Base-by-base conservation (phyloP, 345 rosid genomes). In the Populus alba region DNA sequence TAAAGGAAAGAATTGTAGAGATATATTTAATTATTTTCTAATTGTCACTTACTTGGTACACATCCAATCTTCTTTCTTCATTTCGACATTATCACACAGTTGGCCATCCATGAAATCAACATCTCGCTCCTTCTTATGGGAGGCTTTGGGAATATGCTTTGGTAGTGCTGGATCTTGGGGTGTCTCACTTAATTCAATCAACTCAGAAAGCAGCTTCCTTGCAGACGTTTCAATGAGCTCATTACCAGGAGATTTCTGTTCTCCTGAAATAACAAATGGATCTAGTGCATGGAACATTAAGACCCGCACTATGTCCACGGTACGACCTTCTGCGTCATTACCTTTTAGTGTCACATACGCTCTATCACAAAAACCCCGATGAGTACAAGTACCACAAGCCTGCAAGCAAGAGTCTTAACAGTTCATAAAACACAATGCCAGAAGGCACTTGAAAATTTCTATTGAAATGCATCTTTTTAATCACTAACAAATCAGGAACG, bases 301-400 rank as follows among this genome's bases (percentile, higher is more conserved):
- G 31, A 92, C 72, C 27, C 97, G 92, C 82, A 94, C 89, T 39
- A 96, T 88, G 81, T 96, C 99, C 67, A 96, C 89, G 1, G 99
- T 96, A 1, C 97, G 90, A 57, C 97, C 92, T 81, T 83, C 87
- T 71, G 86, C 87, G 85, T 92, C 99, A 29, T 88, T 72, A 16
- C 86, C 91, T 82, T 93, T 90, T 1, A 92, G 80, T 61, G 87
- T 83, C 81, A 92, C 90, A 66, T 91, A 91, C 75, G 99, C 99
- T 83, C 92, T 90, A 78, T 96, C 99, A 86, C 99, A 96, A 13
- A 97, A 90, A 55, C 90, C 86, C 70, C 95, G 92, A 43, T 91
- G 85, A 83, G 87, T 91, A 90, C 99, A 96, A 70, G 84, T 78
- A 81, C 94, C 75, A 71, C 99, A 96, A 84, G 89, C 95, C 99